A percentile compares a stretch with the other conserved stretches of the same genome.
Evolutionary conservation across 441 rosid genomes (phyloP).

Genomic region (Metrosideros polymorpha): DNA sequence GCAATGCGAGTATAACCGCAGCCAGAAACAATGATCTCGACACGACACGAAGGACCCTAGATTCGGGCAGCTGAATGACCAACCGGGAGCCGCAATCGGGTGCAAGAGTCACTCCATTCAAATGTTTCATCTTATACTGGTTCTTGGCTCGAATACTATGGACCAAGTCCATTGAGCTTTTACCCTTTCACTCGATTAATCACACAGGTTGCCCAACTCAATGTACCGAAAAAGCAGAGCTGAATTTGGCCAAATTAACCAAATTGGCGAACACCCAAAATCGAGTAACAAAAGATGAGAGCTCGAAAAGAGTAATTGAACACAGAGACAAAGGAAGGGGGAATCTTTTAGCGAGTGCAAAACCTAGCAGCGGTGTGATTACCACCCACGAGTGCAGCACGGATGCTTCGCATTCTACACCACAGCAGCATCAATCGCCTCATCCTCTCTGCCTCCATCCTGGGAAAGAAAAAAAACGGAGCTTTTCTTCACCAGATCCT

Average conservation of each 20-base stretch:
- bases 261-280: conserved; percentile 9
- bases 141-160: conserved; percentile 8
- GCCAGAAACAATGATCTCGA: conserved; percentile 36
- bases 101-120: conserved; percentile 3
- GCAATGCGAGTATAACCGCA: conserved; percentile 22
- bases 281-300: background rate
- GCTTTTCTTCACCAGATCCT: background rate
- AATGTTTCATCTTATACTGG: conserved; percentile 5
- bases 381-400: conserved; percentile 37
- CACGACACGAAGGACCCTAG: conserved; percentile 21
- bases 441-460: conserved; percentile 34
- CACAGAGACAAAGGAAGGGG: background rate
- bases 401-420: conserved; percentile 12
- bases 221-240: conserved; percentile 2
- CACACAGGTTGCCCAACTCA: background rate
- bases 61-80: conserved; percentile 33
- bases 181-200: background rate
- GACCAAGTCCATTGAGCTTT: conserved; percentile 11
- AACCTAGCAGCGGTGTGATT: conserved; percentile 38
- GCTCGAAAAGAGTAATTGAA: background rate
- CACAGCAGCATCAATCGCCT: conserved; percentile 27
- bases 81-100: conserved; percentile 16
- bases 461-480: background rate
- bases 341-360: conserved; percentile 19
- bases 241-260: background rate